These are phyloP conservation scores for Breynia disticha DNA, from an alignment of 441 rosid species.

Conservation along the genomic window DNA sequence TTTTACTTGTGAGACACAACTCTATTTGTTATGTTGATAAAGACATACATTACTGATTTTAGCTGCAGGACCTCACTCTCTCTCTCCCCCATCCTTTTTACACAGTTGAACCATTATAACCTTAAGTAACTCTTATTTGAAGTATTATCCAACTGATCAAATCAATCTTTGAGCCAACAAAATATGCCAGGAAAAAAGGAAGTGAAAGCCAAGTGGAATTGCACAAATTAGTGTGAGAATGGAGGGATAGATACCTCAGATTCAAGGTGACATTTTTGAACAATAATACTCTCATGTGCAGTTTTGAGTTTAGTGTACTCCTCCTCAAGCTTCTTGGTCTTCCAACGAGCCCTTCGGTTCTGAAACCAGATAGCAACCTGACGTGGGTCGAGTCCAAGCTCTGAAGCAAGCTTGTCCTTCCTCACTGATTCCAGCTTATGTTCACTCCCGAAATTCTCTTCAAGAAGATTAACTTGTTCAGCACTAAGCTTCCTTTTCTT, in stretches of 20 bases:
- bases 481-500: constrained; percentile 67
- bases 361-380: constrained; percentile 97
- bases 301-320: constrained; percentile 49
- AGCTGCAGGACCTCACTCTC: too few species aligned
- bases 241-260: constrained; percentile 47
- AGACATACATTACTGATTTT: too few species aligned
- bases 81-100: too few species aligned
- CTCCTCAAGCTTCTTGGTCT: constrained; percentile 77
- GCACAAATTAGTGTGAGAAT: too few species aligned
- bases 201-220: too few species aligned
- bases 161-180: too few species aligned
- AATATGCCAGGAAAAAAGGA: too few species aligned
- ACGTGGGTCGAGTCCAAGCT: constrained; percentile 71
- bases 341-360: constrained; percentile 78
- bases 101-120: too few species aligned
- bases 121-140: too few species aligned
- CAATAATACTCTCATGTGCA: constrained; percentile 31
- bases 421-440: constrained; percentile 78
- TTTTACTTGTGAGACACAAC: too few species aligned
- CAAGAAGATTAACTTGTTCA: constrained; percentile 60
- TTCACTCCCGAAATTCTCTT: constrained; percentile 51
- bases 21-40: too few species aligned
- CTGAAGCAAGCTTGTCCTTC: constrained; percentile 62
- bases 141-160: too few species aligned
- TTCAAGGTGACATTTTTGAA: constrained; percentile 61